These are phyloP conservation scores for Neofusicoccum ribis DNA, from an alignment of 2,329 filamentous ascomycete genomes.

Conservation along the genomic window DNA sequence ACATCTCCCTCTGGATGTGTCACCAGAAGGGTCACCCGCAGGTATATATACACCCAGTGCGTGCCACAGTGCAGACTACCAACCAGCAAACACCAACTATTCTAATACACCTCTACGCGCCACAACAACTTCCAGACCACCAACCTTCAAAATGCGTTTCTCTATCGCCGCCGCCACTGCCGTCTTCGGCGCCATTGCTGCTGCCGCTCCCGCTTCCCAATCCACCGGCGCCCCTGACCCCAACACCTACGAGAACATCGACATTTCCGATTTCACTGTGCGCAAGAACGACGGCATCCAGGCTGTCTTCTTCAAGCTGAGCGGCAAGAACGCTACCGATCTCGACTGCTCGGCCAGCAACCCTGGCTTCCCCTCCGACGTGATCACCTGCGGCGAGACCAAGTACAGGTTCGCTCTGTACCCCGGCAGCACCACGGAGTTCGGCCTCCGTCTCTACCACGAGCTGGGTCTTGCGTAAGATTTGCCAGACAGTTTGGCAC, in stretches of 20 bases:
- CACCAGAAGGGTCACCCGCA: background rate
- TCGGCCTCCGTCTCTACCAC: constrained; percentile 13
- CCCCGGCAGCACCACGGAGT: background rate
- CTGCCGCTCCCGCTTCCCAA: background rate
- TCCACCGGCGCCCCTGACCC: background rate
- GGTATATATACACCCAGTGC: background rate
- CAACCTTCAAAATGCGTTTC: constrained; percentile 38
- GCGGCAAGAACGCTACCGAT: background rate
- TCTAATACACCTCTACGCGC: too few species aligned
- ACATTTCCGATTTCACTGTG: constrained; percentile 9
- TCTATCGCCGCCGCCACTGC: constrained; percentile 31
- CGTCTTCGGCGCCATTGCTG: background rate
- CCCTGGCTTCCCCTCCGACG: background rate
- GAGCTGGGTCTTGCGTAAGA: constrained; percentile 14
- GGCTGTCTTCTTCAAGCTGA: constrained; percentile 10
- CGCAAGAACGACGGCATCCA: constrained; percentile 19
- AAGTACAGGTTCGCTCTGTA: constrained; percentile 14
- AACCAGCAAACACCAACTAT: too few species aligned
- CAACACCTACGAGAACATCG: constrained; percentile 4
- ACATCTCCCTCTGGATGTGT: background rate
- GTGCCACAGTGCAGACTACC: background rate
- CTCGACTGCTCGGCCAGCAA: constrained; percentile 3
- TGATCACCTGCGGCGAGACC: constrained; percentile 11
- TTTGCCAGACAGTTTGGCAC: background rate
- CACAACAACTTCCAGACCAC: background rate